Evolutionary conservation across 768 basidiomycete genomes (phyloP).

Genomic region (Collybia sordida): DNA sequence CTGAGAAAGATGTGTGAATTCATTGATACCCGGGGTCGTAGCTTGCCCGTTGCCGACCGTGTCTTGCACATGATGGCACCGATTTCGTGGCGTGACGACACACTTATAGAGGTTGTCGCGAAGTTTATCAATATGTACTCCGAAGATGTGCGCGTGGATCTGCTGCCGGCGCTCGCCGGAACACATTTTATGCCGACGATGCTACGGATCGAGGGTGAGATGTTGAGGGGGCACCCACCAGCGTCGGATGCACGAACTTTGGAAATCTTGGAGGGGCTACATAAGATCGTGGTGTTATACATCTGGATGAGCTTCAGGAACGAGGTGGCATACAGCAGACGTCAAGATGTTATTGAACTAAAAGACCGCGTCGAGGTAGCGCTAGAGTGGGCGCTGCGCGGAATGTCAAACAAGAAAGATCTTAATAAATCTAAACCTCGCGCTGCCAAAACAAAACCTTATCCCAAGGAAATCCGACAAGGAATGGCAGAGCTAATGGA

Average conservation of each 20-base stretch:
- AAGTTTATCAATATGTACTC: constrained; percentile 43
- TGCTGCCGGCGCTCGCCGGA: constrained; percentile 33
- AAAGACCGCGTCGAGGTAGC: constrained; percentile 65
- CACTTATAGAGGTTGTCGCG: constrained; percentile 28
- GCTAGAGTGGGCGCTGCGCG: constrained; percentile 61
- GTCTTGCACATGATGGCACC: constrained; percentile 51
- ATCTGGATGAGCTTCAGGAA: constrained; percentile 82
- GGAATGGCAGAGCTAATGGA: too few species aligned
- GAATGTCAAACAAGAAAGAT: constrained; percentile 26
- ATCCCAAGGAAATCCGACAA: too few species aligned
- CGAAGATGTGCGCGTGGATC: constrained; percentile 38
- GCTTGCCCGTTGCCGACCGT: constrained; percentile 45
- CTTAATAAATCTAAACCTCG: too few species aligned
- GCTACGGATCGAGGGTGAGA: constrained; percentile 36
- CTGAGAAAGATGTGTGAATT: constrained; percentile 33
- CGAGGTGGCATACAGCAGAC: constrained; percentile 64
- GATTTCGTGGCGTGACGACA: constrained; percentile 48
- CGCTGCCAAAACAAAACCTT: too few species aligned
- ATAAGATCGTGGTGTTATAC: constrained; percentile 76
- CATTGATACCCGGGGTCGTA: constrained; percentile 37
- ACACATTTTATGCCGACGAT: constrained; percentile 40
- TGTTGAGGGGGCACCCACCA: constrained; percentile 16
- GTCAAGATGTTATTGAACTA: constrained; percentile 44
- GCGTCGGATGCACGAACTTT: constrained; percentile 18
- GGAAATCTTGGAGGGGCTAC: constrained; percentile 62